These are phyloP conservation scores for Scenedesmus sp. DNA, from an alignment of 163 green algal species.

Conservation along the genomic window DNA sequence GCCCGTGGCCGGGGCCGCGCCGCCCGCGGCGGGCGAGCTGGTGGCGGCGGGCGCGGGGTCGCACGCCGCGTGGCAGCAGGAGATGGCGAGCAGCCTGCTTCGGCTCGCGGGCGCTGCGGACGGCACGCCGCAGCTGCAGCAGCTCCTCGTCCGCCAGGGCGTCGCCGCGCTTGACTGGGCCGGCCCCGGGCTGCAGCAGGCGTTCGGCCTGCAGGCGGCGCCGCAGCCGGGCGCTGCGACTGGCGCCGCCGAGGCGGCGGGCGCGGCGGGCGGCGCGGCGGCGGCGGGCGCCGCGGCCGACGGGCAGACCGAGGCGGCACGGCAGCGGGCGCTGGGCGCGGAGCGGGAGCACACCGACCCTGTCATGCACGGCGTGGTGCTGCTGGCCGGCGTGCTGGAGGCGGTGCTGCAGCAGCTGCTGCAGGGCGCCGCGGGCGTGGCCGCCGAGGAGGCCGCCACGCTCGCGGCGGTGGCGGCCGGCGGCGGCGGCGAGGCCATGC, in stretches of 20 bases:
- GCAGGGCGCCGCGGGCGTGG: not conserved
- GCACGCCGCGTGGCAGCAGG: not conserved
- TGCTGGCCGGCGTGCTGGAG: conserved; percentile 28
- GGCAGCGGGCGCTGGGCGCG: not conserved
- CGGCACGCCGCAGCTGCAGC: not conserved
- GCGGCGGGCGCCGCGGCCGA: not conserved
- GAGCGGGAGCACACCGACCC: conserved; percentile 3
- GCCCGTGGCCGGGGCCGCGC: no score
- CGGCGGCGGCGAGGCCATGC: not conserved
- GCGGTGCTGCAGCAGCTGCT: conserved; percentile 30
- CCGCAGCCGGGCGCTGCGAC: not conserved
- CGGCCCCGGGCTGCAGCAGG: not conserved
- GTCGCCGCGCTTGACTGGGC: not conserved
- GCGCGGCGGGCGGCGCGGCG: not conserved
- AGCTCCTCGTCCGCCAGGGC: not conserved
- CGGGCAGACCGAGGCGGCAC: not conserved
- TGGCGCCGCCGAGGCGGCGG: not conserved
- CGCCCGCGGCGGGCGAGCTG: no score
- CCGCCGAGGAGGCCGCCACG: not conserved
- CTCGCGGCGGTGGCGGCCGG: not conserved
- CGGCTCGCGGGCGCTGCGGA: not conserved
- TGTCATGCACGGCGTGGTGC: conserved; percentile 36
- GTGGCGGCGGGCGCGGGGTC: no score
- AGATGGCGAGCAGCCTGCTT: conserved; percentile 5
- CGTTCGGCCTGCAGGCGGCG: not conserved